Percentiles rank a stretch among this genome's conserved stretches.
Evolutionary conservation across 352 stramenopile genomes (phyloP).

Genomic region (Thalassiosira allenii): DNA sequence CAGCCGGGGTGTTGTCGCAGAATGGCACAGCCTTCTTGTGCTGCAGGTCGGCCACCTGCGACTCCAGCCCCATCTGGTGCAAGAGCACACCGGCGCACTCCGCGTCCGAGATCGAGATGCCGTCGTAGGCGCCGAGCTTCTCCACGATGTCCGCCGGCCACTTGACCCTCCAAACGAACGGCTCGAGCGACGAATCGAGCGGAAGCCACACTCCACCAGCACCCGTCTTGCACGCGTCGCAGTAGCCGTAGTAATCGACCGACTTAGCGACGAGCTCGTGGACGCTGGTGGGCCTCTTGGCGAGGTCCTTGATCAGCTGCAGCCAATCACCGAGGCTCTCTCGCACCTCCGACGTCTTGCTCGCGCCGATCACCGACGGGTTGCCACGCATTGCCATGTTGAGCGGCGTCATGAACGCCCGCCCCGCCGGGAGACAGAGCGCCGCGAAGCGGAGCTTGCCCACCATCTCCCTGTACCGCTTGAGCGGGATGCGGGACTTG

Average conservation of each 20-base stretch:
- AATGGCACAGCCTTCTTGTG: slow-evolving; percentile 9
- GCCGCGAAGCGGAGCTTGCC: slow-evolving; percentile 6
- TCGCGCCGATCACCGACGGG: neutral
- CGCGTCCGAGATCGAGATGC: slow-evolving; percentile 17
- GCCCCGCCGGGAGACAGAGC: slow-evolving; percentile 7
- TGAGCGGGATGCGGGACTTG: neutral
- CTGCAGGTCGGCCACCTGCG: neutral
- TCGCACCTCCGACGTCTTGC: slow-evolving; percentile 7
- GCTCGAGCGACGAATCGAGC: neutral
- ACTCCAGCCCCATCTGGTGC: slow-evolving; percentile 14
- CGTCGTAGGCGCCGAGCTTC: slow-evolving; percentile 5
- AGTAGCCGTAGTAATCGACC: slow-evolving; percentile 26
- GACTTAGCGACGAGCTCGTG: slow-evolving; percentile 41
- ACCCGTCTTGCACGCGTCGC: slow-evolving; percentile 12
- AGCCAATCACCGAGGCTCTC: slow-evolving; percentile 45
- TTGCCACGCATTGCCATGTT: slow-evolving; percentile 14
- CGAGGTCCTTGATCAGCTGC: slow-evolving; percentile 24
- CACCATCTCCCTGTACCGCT: slow-evolving; percentile 2
- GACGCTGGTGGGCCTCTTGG: slow-evolving; percentile 39
- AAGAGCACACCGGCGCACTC: slow-evolving; percentile 6
- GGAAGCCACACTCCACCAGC: slow-evolving; percentile 26
- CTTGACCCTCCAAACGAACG: slow-evolving; percentile 47
- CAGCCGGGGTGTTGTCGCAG: slow-evolving; percentile 17
- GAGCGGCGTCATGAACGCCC: slow-evolving; percentile 3
- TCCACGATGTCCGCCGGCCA: slow-evolving; percentile 23